Evolutionary conservation across 2,329 filamentous ascomycete species (phyloP).

Genomic region (Fusarium nygamai): DNA sequence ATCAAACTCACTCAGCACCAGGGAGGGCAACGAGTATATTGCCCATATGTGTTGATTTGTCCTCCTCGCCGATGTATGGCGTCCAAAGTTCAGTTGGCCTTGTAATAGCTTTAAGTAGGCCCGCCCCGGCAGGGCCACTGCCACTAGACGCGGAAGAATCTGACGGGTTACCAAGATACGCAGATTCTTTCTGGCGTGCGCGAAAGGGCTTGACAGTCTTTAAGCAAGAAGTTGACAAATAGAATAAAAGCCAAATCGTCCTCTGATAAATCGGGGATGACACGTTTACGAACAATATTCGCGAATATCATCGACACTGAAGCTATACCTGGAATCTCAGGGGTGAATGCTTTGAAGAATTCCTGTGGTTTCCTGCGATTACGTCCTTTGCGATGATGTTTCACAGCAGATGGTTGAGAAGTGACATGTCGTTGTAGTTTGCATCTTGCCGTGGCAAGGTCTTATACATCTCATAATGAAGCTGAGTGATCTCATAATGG

Average conservation of each 20-base stretch:
- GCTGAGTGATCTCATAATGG: neutral
- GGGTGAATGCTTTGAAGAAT: neutral
- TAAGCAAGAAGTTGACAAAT: neutral
- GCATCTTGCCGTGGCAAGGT: neutral
- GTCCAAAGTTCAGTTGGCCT: accelerated
- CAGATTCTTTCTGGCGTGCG: too few relatives aligned
- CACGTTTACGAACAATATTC: too few relatives aligned
- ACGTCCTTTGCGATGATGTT: neutral
- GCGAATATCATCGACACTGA: neutral
- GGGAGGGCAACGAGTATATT: neutral
- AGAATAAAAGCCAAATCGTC: neutral
- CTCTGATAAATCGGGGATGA: neutral
- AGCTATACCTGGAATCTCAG: neutral
- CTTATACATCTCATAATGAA: accelerated
- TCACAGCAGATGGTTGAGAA: neutral
- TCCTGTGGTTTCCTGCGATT: neutral
- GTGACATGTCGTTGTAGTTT: accelerated
- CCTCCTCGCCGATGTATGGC: accelerated
- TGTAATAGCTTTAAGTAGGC: neutral
- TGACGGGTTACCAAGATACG: too few relatives aligned
- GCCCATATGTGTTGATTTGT: neutral
- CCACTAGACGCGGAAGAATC: too few relatives aligned
- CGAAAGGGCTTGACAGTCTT: too few relatives aligned
- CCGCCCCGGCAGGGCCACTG: too few relatives aligned
- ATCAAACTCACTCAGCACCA: neutral